These are phyloP conservation scores for Arachis stenosperma DNA, from an alignment of 306 rosid species.

Conservation along the genomic window DNA sequence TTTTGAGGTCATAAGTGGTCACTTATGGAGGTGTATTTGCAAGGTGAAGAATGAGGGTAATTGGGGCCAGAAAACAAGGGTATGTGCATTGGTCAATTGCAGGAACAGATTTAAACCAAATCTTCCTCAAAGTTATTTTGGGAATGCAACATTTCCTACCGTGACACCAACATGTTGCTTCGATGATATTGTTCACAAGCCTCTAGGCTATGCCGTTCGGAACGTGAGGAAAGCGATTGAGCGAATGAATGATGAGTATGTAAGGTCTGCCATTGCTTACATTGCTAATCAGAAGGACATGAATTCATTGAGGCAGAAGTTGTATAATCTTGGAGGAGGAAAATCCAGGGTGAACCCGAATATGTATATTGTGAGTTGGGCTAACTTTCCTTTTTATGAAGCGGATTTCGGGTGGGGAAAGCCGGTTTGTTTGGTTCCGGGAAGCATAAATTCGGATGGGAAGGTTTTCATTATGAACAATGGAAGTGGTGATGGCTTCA, in stretches of 20 bases:
- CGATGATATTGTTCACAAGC: slow-evolving; percentile 34
- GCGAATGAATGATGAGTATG: slow-evolving; percentile 39
- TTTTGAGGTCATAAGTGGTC: slow-evolving; percentile 47
- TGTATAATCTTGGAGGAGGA: slow-evolving; percentile 16
- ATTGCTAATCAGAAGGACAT: slow-evolving; percentile 34
- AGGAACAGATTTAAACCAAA: slow-evolving; percentile 43
- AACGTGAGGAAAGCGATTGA: slow-evolving; percentile 38
- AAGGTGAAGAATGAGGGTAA: slow-evolving; percentile 33
- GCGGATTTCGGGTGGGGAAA: slow-evolving; percentile 50
- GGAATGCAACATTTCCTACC: slow-evolving; percentile 42
- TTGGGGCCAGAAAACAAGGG: slow-evolving; percentile 38
- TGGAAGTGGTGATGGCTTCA: slow-evolving; percentile 41
- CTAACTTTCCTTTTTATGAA: slow-evolving; percentile 26
- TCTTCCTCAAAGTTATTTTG: slow-evolving; percentile 31
- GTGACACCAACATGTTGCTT: slow-evolving; percentile 44
- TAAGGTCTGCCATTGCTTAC: slow-evolving; percentile 49
- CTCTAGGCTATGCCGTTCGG: slow-evolving; percentile 30
- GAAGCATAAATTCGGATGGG: slow-evolving; percentile 27
- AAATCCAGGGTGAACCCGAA: slow-evolving; percentile 34
- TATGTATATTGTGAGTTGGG: slow-evolving; percentile 41
- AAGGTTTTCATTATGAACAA: slow-evolving; percentile 37
- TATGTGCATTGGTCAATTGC: slow-evolving; percentile 40
- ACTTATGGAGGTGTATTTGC: slow-evolving; percentile 47
- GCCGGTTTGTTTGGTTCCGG: slow-evolving; percentile 38
- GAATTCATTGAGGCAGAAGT: slow-evolving; percentile 32